These are phyloP conservation scores for Capniomyces stellatus DNA, from an alignment of 371 early-diverging fungal genomes.

Conservation along the genomic window DNA sequence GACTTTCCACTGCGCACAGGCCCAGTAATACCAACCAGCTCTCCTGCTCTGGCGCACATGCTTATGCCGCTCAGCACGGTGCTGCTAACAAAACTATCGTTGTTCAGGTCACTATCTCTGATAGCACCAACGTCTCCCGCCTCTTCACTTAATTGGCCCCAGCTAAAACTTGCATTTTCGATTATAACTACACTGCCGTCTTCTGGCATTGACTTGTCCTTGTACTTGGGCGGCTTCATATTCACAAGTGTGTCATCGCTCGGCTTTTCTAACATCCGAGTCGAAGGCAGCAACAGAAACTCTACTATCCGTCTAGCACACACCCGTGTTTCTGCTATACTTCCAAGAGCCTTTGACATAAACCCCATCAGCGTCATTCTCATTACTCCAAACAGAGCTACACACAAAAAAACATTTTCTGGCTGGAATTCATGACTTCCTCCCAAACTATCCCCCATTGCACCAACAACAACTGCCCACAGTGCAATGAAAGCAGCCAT, in stretches of 20 bases:
- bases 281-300: slow-evolving; percentile 2
- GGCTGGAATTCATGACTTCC: slow-evolving; percentile 13
- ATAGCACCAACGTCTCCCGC: no score
- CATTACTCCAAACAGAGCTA: slow-evolving; percentile 14
- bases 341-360: slow-evolving; percentile 15
- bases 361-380: slow-evolving; percentile 18
- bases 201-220: no score
- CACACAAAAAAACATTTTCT: slow-evolving; percentile 18
- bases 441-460: neutral
- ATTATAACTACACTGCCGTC: slow-evolving; percentile 62
- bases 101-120: no score
- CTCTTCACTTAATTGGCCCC: no score
- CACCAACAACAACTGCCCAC: slow-evolving; percentile 4
- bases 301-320: slow-evolving; percentile 5
- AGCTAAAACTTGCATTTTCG: slow-evolving; percentile 28
- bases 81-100: no score
- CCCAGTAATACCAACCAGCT: no score
- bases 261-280: neutral
- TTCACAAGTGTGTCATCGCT: no score
- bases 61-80: no score
- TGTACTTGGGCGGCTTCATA: no score
- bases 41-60: no score
- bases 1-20: slow-evolving; percentile 83
- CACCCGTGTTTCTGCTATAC: slow-evolving; percentile 7
- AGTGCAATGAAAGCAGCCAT: slow-evolving; percentile 18